A percentile compares a stretch with the other conserved stretches of the same genome.
phyloP scores from a whole-genome alignment of 108 stramenopile genomes.

The Skeletonema potamos region DNA sequence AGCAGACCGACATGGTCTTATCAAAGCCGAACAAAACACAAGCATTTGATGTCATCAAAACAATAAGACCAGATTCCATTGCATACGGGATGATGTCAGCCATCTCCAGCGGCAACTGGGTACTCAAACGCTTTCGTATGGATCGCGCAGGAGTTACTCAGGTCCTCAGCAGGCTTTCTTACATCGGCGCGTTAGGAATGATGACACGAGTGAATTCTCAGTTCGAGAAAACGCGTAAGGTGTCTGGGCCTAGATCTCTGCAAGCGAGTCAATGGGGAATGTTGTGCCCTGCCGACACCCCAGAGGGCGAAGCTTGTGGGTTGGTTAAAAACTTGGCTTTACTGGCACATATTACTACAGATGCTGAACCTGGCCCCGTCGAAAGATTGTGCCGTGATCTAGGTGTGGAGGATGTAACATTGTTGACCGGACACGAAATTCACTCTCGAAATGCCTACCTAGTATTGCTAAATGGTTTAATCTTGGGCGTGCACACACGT shows the following conservation, averaged over 20 bases:
- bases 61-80: slow-evolving; percentile 90
- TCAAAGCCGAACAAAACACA: slow-evolving; percentile 93
- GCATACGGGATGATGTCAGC: slow-evolving; percentile 96
- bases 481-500: slow-evolving; percentile 85
- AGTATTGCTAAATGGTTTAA: slow-evolving; percentile 96
- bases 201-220: slow-evolving; percentile 98
- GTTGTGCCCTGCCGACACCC: slow-evolving; percentile 98
- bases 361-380: slow-evolving; percentile 91
- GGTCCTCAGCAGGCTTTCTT: slow-evolving; percentile 89
- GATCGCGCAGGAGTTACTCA: slow-evolving; percentile 98
- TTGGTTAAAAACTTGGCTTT: slow-evolving; percentile 98
- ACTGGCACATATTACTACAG: slow-evolving; percentile 97
- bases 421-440: slow-evolving; percentile 91
- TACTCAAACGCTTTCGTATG: slow-evolving; percentile 98
- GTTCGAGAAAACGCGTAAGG: slow-evolving; percentile 98
- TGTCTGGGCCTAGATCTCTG: slow-evolving; percentile 94
- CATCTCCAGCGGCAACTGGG: slow-evolving; percentile 98
- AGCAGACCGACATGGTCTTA: slow-evolving; percentile 93
- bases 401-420: slow-evolving; percentile 92
- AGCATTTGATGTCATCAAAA: slow-evolving; percentile 95
- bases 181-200: slow-evolving; percentile 96
- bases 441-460: slow-evolving; percentile 81
- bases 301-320: slow-evolving; percentile 98
- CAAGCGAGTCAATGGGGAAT: slow-evolving; percentile 99
- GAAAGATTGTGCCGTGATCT: slow-evolving; percentile 91